Conservation (phyloP, 345 rosid species). For the Noccaea bulbosa region DNA sequence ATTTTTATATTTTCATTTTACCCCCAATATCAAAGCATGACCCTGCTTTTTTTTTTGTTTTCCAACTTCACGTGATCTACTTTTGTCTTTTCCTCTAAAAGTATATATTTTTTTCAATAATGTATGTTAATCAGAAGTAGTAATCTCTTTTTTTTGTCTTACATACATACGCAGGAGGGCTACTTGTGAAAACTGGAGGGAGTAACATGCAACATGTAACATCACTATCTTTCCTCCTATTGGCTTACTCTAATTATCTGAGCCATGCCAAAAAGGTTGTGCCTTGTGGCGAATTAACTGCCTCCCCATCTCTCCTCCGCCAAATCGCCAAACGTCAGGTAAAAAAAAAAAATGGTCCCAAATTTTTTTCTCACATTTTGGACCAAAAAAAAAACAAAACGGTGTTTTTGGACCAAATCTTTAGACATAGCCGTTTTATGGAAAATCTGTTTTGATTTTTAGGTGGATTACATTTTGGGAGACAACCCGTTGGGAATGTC, state of each 20-base stretch:
- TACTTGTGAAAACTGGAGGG: constrained; percentile 85
- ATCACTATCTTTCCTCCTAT: constrained; percentile 74
- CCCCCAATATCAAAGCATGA: constrained; percentile 20
- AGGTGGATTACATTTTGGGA: constrained; percentile 96
- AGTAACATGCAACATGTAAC: constrained; percentile 99
- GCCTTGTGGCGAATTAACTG: constrained; percentile 61
- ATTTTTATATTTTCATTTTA: not conserved
- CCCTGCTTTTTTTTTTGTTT: not conserved
- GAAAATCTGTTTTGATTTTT: not conserved
- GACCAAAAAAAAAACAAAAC: constrained; percentile 15
- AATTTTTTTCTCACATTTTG: not conserved
- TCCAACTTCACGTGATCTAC: constrained; percentile 41
- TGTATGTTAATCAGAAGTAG: not conserved
- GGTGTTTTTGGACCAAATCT: constrained; percentile 13
- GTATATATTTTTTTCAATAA: too few relatives aligned
- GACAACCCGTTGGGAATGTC: constrained; percentile 86
- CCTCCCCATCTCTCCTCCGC: constrained; percentile 64
- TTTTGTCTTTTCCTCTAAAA: constrained; percentile 34
- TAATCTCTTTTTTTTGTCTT: constrained; percentile 13
- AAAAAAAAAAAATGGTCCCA: constrained; percentile 29
- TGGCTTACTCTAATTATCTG: constrained; percentile 86
- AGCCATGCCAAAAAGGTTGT: constrained; percentile 66
- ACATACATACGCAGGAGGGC: constrained; percentile 57
- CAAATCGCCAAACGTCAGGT: constrained; percentile 67
- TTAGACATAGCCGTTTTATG: constrained; percentile 5